Evolutionary conservation across 768 basidiomycete genomes (phyloP), one percentile per base, ranked within the genome.

Genomic region (Obba rivulosa): DNA sequence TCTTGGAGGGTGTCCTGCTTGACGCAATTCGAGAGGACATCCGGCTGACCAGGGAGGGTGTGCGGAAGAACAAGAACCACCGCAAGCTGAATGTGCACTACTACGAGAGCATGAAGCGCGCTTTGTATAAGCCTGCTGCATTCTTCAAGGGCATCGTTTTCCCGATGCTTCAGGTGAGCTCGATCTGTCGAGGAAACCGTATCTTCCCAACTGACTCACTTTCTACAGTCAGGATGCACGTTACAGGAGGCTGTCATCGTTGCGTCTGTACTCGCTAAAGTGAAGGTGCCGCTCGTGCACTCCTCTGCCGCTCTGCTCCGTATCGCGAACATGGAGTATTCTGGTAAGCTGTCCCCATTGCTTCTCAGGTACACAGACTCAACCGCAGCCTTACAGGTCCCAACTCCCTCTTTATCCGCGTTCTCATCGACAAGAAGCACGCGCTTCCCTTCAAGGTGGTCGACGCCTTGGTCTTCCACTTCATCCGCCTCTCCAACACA

Each of bases 61-160:
- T 57, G 13, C 56, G 62, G 38, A 57, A 54, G 42, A 56, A 57
- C 25, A 66, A 64, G 49, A 65, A 66, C 51, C 83, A 92, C 62
- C 86, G 90, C 56, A 96, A 92, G 60, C 73, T 99, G 50, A 87
- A 91, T 62, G 87, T 91, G 14, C 96, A 99, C 51, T 87, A 92
- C 52, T 99, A 93, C 59, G 89, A 94, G 64, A 83, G 85, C n/a
- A 64, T 99, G 56, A 93, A 92, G 66, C 83, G 91, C 57, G 80
- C 91, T 4, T 68, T 98, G 50, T 98, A 95, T 67, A 99, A 98
- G 66, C 96, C 96, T 2, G 88, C 87, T 3, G 95, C 96, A 1
- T 97, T 98, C 66, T 98, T 98, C 77, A 98, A 99, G 65, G 96
- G 95, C 3, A 84, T 99, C 49, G 76, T 99, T 34, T 97, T 99